Percentiles rank a stretch among this genome's conserved stretches.
phyloP scores from a whole-genome alignment of 139 green algal species.

The Chlamydomonas sp. region DNA sequence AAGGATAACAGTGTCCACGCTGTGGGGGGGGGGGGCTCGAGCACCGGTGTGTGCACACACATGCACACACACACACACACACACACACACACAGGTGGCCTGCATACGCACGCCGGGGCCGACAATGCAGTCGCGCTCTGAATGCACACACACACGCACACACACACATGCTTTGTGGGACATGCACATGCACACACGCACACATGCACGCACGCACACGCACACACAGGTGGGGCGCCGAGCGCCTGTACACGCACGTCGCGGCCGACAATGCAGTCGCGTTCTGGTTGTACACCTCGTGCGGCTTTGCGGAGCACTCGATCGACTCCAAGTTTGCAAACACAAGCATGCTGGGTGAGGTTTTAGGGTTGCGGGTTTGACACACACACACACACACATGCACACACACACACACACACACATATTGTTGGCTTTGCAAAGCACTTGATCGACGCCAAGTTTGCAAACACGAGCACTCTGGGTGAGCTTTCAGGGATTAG shows the following conservation, averaged over 20 bases:
- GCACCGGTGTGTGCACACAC: not conserved
- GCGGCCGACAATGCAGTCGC: slow-evolving; percentile 48
- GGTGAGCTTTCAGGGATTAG: slow-evolving; percentile 1
- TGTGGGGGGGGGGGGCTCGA: too few species aligned
- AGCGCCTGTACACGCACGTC: slow-evolving; percentile 46
- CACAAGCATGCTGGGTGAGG: not conserved
- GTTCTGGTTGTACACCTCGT: slow-evolving; percentile 33
- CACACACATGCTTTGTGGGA: not conserved
- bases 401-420: too few species aligned
- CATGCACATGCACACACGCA: not conserved
- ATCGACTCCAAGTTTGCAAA: not conserved
- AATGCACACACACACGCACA: too few species aligned
- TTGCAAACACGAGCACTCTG: not conserved
- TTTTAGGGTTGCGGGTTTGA: not conserved
- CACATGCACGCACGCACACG: not conserved
- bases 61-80: not conserved
- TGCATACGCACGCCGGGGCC: slow-evolving; percentile 7
- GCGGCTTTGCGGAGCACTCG: slow-evolving; percentile 30
- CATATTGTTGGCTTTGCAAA: slow-evolving; percentile 39
- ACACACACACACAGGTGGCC: not conserved
- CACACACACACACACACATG: too few species aligned
- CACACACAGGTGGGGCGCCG: slow-evolving; percentile 21
- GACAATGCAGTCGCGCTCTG: slow-evolving; percentile 41
- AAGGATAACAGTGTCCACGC: too few species aligned
- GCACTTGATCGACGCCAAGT: not conserved